Base-by-base conservation (phyloP, 257 asterid species). In the Mitragyna speciosa region DNA sequence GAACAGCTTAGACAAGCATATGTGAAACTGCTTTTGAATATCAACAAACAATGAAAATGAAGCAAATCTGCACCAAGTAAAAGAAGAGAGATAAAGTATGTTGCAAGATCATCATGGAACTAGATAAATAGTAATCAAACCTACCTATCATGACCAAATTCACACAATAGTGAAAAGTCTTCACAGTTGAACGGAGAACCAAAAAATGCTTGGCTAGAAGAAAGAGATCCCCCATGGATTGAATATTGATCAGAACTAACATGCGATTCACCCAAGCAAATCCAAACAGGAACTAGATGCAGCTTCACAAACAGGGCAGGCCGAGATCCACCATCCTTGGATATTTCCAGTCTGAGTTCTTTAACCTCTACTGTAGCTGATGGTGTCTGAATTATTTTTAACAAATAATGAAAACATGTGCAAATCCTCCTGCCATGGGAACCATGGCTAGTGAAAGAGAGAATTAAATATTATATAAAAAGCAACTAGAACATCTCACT, bases 181-280 rank as follows among this genome's bases (percentile, higher is more conserved):
- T 94, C 98, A 83, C 98, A 96, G 88, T 87, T 90, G 86, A 92
- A 89, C 86, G 98, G 95, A 87, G 98, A 80, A n/a, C 82, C 83
- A 72, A 65, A 43, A 43, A 80, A 76, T 61, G 83, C 47, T 83
- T 88, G 92, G 77, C 78, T 78, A 77, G 87, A 79, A 84, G 89
- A 78, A 82, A 77, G 79, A 83, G 85, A 81, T 85, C 86, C 94
- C 73, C 88, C 91, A 82, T 85, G 86, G 80, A 74, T 73, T 73
- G 85, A 82, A 72, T 85, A 81, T 69, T 84, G 93, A 84, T 89
- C 92, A 88, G 81, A 89, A 43, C 81, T 82, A 79, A 76, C 80
- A 58, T 82, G 90, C 68, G 93, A 79, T 87, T 91, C 95, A 76
- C 89, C 96, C 66, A 91, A 86, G 88, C 86, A 89, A 75, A 90